Percentiles rank a stretch among this genome's conserved stretches.
Evolutionary conservation across 345 rosid genomes (phyloP).

Genomic region (Eucalyptus shirleyi): DNA sequence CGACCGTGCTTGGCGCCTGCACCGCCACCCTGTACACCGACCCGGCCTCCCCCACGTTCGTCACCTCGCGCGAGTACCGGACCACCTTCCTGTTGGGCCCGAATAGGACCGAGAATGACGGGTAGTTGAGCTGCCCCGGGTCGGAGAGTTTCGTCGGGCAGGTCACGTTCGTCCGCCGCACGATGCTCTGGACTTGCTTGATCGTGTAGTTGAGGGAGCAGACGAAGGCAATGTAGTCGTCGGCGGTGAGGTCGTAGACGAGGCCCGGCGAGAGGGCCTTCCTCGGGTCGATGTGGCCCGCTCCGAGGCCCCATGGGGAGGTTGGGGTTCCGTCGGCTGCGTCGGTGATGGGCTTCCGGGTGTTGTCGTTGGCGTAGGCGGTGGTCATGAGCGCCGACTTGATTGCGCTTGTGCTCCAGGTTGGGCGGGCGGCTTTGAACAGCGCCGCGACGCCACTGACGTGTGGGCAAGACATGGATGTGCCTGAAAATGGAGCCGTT

Average conservation of each 20-base stretch:
- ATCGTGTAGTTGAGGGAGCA: slow-evolving; percentile 57
- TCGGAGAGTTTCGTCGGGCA: slow-evolving; percentile 40
- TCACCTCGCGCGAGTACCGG: slow-evolving; percentile 57
- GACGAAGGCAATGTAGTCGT: slow-evolving; percentile 57
- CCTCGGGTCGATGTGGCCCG: slow-evolving; percentile 75
- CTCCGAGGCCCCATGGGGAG: slow-evolving; percentile 55
- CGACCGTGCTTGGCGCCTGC: slow-evolving; percentile 27
- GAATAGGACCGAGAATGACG: slow-evolving; percentile 73
- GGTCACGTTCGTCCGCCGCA: slow-evolving; percentile 42
- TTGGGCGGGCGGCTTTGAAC: slow-evolving; percentile 73
- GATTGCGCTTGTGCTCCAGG: slow-evolving; percentile 86
- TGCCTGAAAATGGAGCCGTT: slow-evolving; percentile 40
- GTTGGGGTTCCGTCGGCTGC: slow-evolving; percentile 43
- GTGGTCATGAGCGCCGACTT: slow-evolving; percentile 87
- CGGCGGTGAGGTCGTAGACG: slow-evolving; percentile 57
- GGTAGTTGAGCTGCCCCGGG: slow-evolving; percentile 85
- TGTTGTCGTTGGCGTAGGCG: slow-evolving; percentile 53
- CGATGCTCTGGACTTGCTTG: slow-evolving; percentile 37
- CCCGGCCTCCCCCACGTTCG: slow-evolving; percentile 62
- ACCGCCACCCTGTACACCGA: slow-evolving; percentile 45
- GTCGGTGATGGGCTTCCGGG: slow-evolving; percentile 49
- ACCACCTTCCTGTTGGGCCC: slow-evolving; percentile 35
- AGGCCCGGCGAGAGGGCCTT: slow-evolving; percentile 78
- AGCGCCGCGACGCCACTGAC: slow-evolving; percentile 83
- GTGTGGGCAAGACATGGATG: slow-evolving; percentile 98